These are phyloP conservation scores for Beauveria sp. DNA, from an alignment of 2,329 filamentous ascomycete species.

Conservation along the genomic window DNA sequence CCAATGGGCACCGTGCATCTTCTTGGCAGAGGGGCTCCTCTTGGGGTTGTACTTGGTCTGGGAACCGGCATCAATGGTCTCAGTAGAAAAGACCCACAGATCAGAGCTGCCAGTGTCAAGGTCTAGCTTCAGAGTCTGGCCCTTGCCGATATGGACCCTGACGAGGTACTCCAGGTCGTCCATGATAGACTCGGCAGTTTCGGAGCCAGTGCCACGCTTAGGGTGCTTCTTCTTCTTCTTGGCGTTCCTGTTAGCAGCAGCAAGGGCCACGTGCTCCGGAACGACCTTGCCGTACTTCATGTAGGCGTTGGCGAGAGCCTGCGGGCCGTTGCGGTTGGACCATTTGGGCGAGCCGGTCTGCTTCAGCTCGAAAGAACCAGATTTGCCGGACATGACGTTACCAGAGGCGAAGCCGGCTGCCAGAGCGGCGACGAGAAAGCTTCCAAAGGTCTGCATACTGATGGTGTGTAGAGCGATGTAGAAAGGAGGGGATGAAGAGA, in stretches of 20 bases:
- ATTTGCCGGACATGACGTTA: conserved; percentile 6
- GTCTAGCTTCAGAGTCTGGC: conserved; percentile 30
- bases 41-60: conserved; percentile 32
- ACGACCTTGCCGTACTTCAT: conserved; percentile 32
- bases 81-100: conserved; percentile 29
- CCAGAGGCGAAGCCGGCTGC: conserved; percentile 11
- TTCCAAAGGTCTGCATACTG: conserved; percentile 11
- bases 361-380: conserved; percentile 5
- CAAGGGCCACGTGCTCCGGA: conserved; percentile 42
- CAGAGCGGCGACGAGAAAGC: conserved; percentile 10
- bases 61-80: conserved; percentile 21
- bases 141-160: conserved; percentile 18
- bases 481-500: neutral
- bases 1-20: conserved; percentile 32
- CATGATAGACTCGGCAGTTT: neutral
- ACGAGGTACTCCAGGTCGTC: conserved; percentile 14
- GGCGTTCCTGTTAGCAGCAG: conserved; percentile 27
- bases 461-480: neutral
- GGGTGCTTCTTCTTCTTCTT: conserved; percentile 11
- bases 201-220: conserved; percentile 5
- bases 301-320: conserved; percentile 27
- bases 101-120: conserved; percentile 37
- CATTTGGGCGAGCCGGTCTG: conserved; percentile 13
- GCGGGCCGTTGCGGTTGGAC: conserved; percentile 20
- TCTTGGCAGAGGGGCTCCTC: conserved; percentile 30